Evolutionary conservation across 345 rosid species (phyloP), one percentile per base, ranked within the genome.

Genomic region (Toxicodendron radicans): DNA sequence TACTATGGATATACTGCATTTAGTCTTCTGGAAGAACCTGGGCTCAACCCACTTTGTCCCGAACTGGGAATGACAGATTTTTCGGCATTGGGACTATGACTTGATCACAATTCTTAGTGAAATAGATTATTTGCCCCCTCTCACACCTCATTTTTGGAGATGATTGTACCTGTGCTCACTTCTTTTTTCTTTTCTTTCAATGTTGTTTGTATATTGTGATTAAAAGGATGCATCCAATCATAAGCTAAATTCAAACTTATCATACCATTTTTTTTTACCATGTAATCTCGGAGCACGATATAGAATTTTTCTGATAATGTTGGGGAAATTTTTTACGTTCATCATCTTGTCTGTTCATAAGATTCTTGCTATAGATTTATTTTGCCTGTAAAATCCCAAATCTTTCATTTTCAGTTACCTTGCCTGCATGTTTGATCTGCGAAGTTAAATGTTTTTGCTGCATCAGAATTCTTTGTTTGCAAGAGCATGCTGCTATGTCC

Each of bases 1-100:
- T 93, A 82, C 85, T 93, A 89, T 35, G 98, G 98, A 66, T 86
- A 64, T 73, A 83, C 92, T 11, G 99, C 98, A 49, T 90, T 91
- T 79, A 90, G 97, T 80, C 89, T 93, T 49, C 78, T 91, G 89
- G 96, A 90, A 75, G 98, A 90, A 76, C 87, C 89, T 10, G 87
- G 87, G 41, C 70, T 89, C 46, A 89, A 83, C 51, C 82, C 91
- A 32, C 86, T 89, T 32, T 85, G 81, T 32, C 86, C 86, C 33
- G 92, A 91, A 78, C 89, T 95, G 32, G 98, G 99, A 68, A 64
- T 93, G 56, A 76, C 88, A 13, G 78, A 80, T 61, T 78, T 80
- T 68, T 87, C 87, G 75, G 81, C 81, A 45, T 52, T 60, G 2
- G 86, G 87, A 73, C 76, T 84, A 61, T 88, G 80, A 88, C 62